Percentiles rank a stretch among this genome's conserved stretches.
Conservation (phyloP, 768 basidiomycete genomes). For the Mycena haematopus region DNA sequence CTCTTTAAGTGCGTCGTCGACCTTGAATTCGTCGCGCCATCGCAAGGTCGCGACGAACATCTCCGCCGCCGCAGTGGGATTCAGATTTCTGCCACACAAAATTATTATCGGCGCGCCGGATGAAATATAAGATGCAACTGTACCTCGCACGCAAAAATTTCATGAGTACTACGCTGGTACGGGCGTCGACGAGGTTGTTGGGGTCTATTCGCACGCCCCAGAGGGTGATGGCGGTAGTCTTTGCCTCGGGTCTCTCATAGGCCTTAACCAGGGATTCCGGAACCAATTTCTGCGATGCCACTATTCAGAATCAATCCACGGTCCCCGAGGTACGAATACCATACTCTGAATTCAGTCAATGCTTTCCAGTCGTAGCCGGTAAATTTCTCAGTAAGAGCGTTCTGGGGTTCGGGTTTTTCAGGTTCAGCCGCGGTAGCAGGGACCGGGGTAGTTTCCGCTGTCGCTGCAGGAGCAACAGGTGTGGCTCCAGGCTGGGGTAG, state of each 20-base stretch:
- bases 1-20: conserved; percentile 66
- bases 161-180: conserved; percentile 77
- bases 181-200: conserved; percentile 57
- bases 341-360: conserved; percentile 72
- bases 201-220: conserved; percentile 82
- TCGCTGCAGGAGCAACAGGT: conserved; percentile 18
- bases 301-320: conserved; percentile 33
- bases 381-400: conserved; percentile 70
- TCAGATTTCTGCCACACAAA: conserved; percentile 17
- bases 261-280: conserved; percentile 40
- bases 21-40: conserved; percentile 72
- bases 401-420: conserved; percentile 62
- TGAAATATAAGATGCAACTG: conserved; percentile 5
- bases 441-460: conserved; percentile 23
- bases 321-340: background rate
- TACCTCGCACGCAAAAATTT: conserved; percentile 84
- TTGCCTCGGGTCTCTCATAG: conserved; percentile 62
- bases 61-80: conserved; percentile 24
- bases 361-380: conserved; percentile 76
- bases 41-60: conserved; percentile 60
- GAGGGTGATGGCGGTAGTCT: conserved; percentile 56
- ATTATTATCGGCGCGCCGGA: background rate
- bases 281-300: conserved; percentile 42
- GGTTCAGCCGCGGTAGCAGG: conserved; percentile 13
- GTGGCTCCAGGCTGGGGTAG: conserved; percentile 26